These are phyloP conservation scores for Phytophthora hibernalis DNA, from an alignment of 352 stramenopile genomes.

Conservation along the genomic window DNA sequence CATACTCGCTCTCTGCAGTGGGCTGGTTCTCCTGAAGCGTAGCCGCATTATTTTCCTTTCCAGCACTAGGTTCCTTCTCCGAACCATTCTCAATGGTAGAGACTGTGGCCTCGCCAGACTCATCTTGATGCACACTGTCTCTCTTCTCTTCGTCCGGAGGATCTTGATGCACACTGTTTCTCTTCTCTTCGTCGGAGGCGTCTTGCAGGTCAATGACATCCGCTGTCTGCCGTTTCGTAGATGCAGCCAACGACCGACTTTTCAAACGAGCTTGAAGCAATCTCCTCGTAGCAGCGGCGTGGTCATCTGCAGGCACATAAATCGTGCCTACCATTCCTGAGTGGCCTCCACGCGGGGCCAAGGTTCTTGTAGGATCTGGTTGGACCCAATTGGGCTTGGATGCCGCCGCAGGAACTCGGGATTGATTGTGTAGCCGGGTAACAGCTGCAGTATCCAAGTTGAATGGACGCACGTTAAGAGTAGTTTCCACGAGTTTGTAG, in stretches of 20 bases:
- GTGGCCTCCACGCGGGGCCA: slow-evolving; percentile 7
- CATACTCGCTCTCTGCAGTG: not conserved
- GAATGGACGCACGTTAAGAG: slow-evolving; percentile 37
- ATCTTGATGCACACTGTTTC: not conserved
- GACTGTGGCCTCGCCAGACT: not conserved
- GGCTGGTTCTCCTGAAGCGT: not conserved
- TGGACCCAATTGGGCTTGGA: slow-evolving; percentile 25
- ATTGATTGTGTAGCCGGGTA: slow-evolving; percentile 12
- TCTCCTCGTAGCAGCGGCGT: slow-evolving; percentile 11
- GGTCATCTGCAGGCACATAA: slow-evolving; percentile 11
- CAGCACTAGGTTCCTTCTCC: not conserved
- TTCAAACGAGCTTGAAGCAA: slow-evolving; percentile 1
- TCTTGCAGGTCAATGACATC: slow-evolving; percentile 43
- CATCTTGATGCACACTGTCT: not conserved
- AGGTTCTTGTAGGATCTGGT: slow-evolving; percentile 12
- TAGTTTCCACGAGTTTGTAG: slow-evolving; percentile 47
- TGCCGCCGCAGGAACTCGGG: not conserved
- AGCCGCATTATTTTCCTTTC: not conserved
- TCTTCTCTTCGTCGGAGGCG: slow-evolving; percentile 40
- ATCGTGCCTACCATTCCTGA: slow-evolving; percentile 7
- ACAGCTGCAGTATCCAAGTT: slow-evolving; percentile 23
- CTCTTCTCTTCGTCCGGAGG: too few species aligned
- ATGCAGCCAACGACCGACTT: not conserved
- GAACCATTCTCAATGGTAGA: not conserved
- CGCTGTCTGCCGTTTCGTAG: not conserved